phyloP scores from a whole-genome alignment of 2,329 filamentous ascomycete species.

The Exophiala spinifera region DNA sequence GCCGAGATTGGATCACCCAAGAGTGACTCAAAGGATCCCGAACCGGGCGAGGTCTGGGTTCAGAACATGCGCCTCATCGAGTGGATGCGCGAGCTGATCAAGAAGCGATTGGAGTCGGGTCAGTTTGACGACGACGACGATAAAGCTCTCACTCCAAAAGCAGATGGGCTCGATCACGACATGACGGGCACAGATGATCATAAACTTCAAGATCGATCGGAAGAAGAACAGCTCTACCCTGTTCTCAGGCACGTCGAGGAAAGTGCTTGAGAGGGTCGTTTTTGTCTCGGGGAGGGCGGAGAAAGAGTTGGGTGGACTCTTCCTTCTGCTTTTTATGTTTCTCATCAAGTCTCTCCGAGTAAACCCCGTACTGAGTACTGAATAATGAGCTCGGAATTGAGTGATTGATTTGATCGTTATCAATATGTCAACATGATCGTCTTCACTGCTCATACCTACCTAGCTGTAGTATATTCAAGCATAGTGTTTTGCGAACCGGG shows the following conservation, averaged over 20 bases:
- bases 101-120: conserved; percentile 52
- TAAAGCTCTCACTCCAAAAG: conserved; percentile 31
- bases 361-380: too few species aligned
- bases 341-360: too few species aligned
- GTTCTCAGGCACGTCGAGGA: conserved; percentile 28
- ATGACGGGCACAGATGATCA: conserved; percentile 38
- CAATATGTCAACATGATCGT: too few species aligned
- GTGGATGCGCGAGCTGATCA: conserved; percentile 56
- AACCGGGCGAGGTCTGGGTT: conserved; percentile 51
- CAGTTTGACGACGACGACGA: conserved; percentile 42
- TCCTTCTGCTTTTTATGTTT: too few species aligned
- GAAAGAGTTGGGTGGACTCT: too few species aligned
- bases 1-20: conserved; percentile 26
- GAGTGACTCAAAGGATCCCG: conserved; percentile 33
- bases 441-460: too few species aligned
- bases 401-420: too few species aligned
- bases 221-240: conserved; percentile 30
- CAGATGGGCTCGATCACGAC: conserved; percentile 43
- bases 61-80: conserved; percentile 64
- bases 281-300: too few species aligned
- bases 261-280: conserved; percentile 7
- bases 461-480: too few species aligned
- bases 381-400: too few species aligned
- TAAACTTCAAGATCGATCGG: conserved; percentile 22
- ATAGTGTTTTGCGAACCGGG: too few species aligned